Evolutionary conservation across 2,329 filamentous ascomycete genomes (phyloP).

Genomic region (Dendryphion nanum): DNA sequence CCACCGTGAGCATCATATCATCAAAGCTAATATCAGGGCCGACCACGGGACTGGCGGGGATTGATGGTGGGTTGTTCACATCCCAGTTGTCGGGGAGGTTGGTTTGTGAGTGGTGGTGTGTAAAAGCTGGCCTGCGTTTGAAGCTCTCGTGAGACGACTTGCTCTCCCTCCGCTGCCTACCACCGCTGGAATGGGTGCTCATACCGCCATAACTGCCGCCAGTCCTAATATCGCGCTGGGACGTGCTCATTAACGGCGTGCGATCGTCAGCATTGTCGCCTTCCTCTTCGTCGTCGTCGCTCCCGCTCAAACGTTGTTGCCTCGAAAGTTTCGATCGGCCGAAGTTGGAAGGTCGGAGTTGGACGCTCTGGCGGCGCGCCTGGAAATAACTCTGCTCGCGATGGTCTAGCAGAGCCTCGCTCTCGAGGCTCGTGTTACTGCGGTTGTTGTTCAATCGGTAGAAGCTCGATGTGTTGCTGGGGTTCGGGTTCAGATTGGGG

Average conservation of each 20-base stretch:
- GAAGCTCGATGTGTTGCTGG: slow-evolving; percentile 40
- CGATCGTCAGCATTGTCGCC: slow-evolving; percentile 47
- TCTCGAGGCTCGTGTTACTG: slow-evolving; percentile 86
- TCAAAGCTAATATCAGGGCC: slow-evolving; percentile 54
- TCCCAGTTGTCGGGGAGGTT: slow-evolving; percentile 55
- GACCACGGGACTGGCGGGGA: slow-evolving; percentile 57
- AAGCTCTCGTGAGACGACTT: slow-evolving; percentile 33
- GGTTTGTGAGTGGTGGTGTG: slow-evolving; percentile 28
- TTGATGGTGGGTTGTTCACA: slow-evolving; percentile 65
- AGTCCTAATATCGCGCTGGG: slow-evolving; percentile 35
- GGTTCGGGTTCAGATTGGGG: slow-evolving; percentile 40
- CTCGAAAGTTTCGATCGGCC: slow-evolving; percentile 26
- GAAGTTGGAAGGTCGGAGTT: slow-evolving; percentile 23
- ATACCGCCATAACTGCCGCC: slow-evolving; percentile 33
- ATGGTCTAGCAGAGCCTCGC: slow-evolving; percentile 83
- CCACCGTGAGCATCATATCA: slow-evolving; percentile 68
- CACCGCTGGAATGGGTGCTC: slow-evolving; percentile 23
- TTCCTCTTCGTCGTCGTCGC: slow-evolving; percentile 50
- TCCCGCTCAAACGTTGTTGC: slow-evolving; percentile 39
- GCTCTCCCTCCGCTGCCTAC: slow-evolving; percentile 28
- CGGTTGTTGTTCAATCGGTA: slow-evolving; percentile 58
- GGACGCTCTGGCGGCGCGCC: slow-evolving; percentile 45
- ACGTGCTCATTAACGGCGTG: slow-evolving; percentile 53
- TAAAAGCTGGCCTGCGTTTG: slow-evolving; percentile 25
- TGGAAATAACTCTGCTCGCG: slow-evolving; percentile 53